Evolutionary conservation across 139 green algal genomes (phyloP).

Genomic region (Chlorella ohadii): DNA sequence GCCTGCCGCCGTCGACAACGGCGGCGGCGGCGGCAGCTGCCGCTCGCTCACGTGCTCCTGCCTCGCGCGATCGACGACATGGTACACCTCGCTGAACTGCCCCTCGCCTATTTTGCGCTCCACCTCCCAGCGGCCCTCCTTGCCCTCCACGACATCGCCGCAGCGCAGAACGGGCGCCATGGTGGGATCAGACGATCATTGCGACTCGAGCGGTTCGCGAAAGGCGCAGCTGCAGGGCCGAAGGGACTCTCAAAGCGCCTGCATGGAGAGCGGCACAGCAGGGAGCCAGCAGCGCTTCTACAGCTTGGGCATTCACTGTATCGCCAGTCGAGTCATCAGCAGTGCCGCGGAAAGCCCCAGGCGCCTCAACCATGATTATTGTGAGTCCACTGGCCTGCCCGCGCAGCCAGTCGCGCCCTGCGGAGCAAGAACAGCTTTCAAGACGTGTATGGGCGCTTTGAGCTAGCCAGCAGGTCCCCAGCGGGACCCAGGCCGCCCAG

Average conservation of each 20-base stretch:
- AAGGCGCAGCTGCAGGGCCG: background rate
- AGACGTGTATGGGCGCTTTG: too few species aligned
- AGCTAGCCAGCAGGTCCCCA: too few species aligned
- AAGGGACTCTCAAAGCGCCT: background rate
- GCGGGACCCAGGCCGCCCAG: too few species aligned
- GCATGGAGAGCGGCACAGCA: background rate
- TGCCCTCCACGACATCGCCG: conserved; percentile 5
- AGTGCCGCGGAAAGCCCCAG: too few species aligned
- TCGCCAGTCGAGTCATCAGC: background rate
- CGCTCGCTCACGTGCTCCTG: background rate
- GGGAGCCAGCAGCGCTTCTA: background rate
- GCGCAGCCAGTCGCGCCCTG: background rate
- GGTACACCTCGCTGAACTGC: conserved; percentile 82
- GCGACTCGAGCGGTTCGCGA: background rate
- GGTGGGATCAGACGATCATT: too few species aligned
- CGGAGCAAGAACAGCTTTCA: too few species aligned
- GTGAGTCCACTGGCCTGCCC: background rate
- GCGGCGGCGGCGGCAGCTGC: background rate
- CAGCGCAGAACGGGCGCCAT: background rate
- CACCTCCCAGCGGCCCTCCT: conserved; percentile 28
- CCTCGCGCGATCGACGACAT: conserved; percentile 50
- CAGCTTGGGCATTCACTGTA: background rate
- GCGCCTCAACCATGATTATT: background rate
- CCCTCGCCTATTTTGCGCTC: conserved; percentile 74
- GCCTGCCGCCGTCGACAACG: too few species aligned